Evolutionary conservation across 1,284 basidiomycete genomes (phyloP), one percentile per base, ranked within the genome.

Genomic region (Puccinia horiana): DNA sequence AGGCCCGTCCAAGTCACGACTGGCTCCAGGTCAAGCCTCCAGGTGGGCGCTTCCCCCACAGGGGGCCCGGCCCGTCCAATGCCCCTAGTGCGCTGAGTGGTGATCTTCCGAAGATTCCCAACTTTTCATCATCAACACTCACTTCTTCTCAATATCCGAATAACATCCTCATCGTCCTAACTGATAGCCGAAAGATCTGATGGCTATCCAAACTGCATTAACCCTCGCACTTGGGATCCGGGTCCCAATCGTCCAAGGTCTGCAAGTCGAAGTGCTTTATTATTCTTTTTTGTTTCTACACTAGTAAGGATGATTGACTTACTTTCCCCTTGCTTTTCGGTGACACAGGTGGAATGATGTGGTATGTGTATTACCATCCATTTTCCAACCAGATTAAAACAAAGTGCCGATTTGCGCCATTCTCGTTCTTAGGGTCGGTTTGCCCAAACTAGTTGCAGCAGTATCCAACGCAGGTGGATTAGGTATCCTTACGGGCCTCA

Each of bases 391-490:
- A 20, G 40, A 29, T 11, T 58, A 56, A 77, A 49, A 16, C 37
- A 2, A 20, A 42, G 18, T 35, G 11, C 54, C 32, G 49, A 58
- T 58, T 5, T 2, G 23, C 44, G 12, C 37, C 44, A 14, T 35
- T 44, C 18, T 52, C 29, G 26, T 4, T 1, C 18, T 29, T 83
- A 94, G 92, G 93, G 93, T 95, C 70, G 93, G 93, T 49, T 86
- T 91, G 6, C 93, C 94, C 0, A 86, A 86, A 76, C 90, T 96
- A 18, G 93, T 89, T 54, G 91, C 93, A 18, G 94, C 94, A 0
- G 92, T 96, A 3, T 94, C 93, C 26, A 91, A 94, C 82, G 94
- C 93, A 0, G 95, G 95, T 8, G 95, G 92, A 32, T 89, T 96
- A 32, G 94, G 94, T 88, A 90, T 97, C 83, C 88, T 97, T 78